These are phyloP conservation scores for Kwoniella dejecticola DNA, from an alignment of 768 basidiomycete genomes.

Conservation along the genomic window DNA sequence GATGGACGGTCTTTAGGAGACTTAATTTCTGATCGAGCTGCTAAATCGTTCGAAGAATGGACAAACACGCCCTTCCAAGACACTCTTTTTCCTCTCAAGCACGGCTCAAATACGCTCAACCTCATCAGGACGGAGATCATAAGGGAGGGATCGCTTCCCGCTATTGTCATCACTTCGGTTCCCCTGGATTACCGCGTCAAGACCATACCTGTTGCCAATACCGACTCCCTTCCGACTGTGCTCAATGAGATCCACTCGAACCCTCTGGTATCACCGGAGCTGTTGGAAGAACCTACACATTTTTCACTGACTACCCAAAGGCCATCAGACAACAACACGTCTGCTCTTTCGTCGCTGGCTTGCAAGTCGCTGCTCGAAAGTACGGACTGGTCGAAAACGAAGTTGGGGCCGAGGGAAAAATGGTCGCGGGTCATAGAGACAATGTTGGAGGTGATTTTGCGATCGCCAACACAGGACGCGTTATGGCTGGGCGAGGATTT, in stretches of 20 bases:
- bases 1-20: not conserved
- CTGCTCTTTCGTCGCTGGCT: not conserved
- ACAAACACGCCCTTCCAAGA: too few species aligned
- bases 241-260: too few species aligned
- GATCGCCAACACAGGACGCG: conserved; percentile 35
- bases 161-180: too few species aligned
- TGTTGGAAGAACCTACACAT: not conserved
- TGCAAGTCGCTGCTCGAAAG: conserved; percentile 25
- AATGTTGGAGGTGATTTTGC: conserved; percentile 25
- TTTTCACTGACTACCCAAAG: not conserved
- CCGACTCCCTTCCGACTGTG: too few species aligned
- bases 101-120: too few species aligned
- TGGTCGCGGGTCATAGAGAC: conserved; percentile 36
- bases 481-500: conserved; percentile 40
- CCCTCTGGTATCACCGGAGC: too few species aligned
- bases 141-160: too few species aligned
- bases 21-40: not conserved
- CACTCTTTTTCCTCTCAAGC: too few species aligned
- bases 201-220: too few species aligned
- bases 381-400: conserved; percentile 39
- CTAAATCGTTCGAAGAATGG: too few species aligned
- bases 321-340: not conserved
- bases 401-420: conserved; percentile 26
- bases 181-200: too few species aligned
- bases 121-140: too few species aligned